A percentile compares a stretch with the other conserved stretches of the same genome.
Evolutionary conservation across 2,329 filamentous ascomycete genomes (phyloP).

Genomic region (Ceratocystis papillata): DNA sequence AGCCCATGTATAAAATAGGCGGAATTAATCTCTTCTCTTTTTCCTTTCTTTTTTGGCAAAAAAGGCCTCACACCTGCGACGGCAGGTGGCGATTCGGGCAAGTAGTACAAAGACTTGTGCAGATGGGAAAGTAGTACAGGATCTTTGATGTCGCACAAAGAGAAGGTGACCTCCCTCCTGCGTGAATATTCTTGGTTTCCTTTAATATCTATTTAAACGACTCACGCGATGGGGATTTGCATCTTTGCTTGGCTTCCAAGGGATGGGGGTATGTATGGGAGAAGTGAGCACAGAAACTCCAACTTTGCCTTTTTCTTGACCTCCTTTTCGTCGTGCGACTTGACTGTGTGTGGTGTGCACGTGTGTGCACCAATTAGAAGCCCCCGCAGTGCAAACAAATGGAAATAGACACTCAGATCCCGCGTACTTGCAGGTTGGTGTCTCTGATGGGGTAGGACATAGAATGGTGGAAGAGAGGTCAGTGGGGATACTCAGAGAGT

Average conservation of each 20-base stretch:
- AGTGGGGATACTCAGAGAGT: not conserved
- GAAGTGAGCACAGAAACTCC: not conserved
- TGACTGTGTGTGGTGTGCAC: not conserved
- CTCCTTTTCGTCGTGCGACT: slow-evolving; percentile 1
- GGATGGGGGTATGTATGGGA: too few species aligned
- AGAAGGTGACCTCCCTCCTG: not conserved
- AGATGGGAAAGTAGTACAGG: not conserved
- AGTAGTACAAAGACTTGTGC: slow-evolving; percentile 8
- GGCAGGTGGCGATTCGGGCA: slow-evolving; percentile 6
- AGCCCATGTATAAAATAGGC: too few species aligned
- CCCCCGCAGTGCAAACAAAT: not conserved
- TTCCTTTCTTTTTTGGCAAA: not conserved
- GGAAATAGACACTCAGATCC: slow-evolving; percentile 22
- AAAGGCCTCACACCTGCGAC: not conserved
- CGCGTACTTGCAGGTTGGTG: slow-evolving; percentile 29
- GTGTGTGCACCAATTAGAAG: not conserved
- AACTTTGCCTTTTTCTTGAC: not conserved
- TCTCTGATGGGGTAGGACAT: slow-evolving; percentile 30
- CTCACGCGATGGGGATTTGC: too few species aligned
- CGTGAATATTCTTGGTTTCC: not conserved
- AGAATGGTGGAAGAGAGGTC: not conserved
- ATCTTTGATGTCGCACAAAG: slow-evolving; percentile 2
- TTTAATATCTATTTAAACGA: not conserved
- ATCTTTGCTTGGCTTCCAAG: too few species aligned
- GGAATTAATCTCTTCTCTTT: too few species aligned